Evolutionary conservation across 106 monocot species (phyloP).

Genomic region (Amphibolis antarctica): DNA sequence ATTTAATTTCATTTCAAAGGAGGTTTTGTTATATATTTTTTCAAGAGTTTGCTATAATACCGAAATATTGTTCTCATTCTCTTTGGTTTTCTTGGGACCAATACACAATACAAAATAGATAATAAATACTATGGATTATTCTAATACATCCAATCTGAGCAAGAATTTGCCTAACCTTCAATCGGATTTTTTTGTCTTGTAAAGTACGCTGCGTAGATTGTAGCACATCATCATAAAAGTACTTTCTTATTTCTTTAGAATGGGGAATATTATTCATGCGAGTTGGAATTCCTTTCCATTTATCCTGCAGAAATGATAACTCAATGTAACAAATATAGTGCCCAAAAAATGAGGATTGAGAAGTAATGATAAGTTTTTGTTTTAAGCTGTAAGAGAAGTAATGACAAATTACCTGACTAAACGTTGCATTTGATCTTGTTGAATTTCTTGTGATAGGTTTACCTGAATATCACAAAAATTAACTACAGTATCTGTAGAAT

Average conservation of each 20-base stretch:
- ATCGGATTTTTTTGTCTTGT: conserved; percentile 60
- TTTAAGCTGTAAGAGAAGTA: too few species aligned
- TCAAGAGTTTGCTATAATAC: too few species aligned
- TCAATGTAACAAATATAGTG: neutral
- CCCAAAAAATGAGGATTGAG: neutral
- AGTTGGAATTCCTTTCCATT: conserved; percentile 94
- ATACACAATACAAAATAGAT: too few species aligned
- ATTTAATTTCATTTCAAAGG: too few species aligned
- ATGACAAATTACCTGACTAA: conserved; percentile 21
- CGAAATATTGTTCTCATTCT: too few species aligned
- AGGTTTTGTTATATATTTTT: too few species aligned
- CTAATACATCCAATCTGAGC: neutral
- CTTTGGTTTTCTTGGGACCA: too few species aligned
- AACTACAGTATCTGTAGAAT: neutral
- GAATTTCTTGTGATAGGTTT: conserved; percentile 6
- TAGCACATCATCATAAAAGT: conserved; percentile 79
- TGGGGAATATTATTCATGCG: conserved; percentile 92
- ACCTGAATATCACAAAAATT: conserved; percentile 16
- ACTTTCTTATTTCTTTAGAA: conserved; percentile 86
- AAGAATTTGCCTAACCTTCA: conserved; percentile 38
- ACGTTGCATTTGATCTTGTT: conserved; percentile 13
- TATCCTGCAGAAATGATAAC: conserved; percentile 23
- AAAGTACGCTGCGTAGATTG: conserved; percentile 61
- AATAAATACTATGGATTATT: too few species aligned
- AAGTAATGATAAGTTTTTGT: neutral